Conservation (phyloP, 495 filamentous ascomycete genomes). For the Hypoxylon perforatum region DNA sequence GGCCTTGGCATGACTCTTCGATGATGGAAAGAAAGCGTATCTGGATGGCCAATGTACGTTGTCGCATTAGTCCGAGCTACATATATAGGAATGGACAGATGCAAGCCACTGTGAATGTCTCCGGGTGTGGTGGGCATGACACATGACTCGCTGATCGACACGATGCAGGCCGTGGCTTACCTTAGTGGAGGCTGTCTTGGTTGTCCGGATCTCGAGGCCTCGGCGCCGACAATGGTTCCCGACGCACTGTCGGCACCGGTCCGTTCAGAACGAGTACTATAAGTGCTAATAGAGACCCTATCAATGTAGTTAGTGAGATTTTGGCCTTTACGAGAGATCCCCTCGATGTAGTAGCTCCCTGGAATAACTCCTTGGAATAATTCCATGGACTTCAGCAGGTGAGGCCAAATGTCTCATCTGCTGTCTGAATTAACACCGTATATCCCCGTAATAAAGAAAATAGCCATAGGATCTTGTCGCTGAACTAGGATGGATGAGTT, state of each 20-base stretch:
- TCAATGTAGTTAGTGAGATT: slow-evolving; percentile 5
- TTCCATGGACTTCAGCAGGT: background rate
- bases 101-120: slow-evolving; percentile 1
- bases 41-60: slow-evolving; percentile 6
- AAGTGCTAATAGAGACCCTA: slow-evolving; percentile 17
- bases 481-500: background rate
- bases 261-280: slow-evolving; percentile 14
- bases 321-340: slow-evolving; percentile 12
- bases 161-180: slow-evolving; percentile 21
- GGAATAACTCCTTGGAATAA: background rate
- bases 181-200: slow-evolving; percentile 9
- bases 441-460: background rate
- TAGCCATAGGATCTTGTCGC: background rate
- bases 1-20: slow-evolving; percentile 16
- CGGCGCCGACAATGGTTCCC: slow-evolving; percentile 14
- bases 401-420: slow-evolving; percentile 11
- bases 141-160: slow-evolving; percentile 6
- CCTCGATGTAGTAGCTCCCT: slow-evolving; percentile 1
- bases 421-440: slow-evolving; percentile 6
- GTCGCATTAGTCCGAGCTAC: slow-evolving; percentile 14
- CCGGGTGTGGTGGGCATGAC: background rate
- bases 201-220: background rate
- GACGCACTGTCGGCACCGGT: slow-evolving; percentile 16
- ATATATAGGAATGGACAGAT: slow-evolving; percentile 3
- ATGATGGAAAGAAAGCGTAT: slow-evolving; percentile 5